These are phyloP conservation scores for Phytophthora megakarya DNA, from an alignment of 352 stramenopile species.

Conservation along the genomic window DNA sequence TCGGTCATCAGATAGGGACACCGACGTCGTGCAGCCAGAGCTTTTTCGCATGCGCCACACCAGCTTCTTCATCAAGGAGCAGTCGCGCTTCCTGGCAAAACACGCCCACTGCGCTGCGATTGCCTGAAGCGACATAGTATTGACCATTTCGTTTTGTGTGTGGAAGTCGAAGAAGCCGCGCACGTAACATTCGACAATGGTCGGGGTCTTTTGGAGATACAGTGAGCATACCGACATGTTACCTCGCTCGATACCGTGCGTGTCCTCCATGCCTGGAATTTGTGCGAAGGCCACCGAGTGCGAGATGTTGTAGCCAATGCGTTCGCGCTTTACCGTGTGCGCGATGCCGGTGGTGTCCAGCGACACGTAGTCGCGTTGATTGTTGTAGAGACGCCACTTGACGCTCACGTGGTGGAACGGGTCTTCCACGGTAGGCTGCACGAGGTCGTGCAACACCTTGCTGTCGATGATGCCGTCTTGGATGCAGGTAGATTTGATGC, in stretches of 20 bases:
- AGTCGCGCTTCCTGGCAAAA: conserved; percentile 39
- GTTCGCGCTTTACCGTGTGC: conserved; percentile 36
- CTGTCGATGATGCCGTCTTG: conserved; percentile 59
- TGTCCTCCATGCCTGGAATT: conserved; percentile 38
- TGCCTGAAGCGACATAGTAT: conserved; percentile 42
- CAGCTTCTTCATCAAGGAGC: conserved; percentile 58
- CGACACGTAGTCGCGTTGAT: conserved; percentile 57
- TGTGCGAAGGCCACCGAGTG: conserved; percentile 64
- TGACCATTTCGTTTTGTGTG: conserved; percentile 47
- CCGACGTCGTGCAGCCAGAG: conserved; percentile 21
- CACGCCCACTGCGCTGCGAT: conserved; percentile 42
- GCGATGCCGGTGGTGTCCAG: conserved; percentile 51
- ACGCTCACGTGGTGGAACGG: conserved; percentile 58
- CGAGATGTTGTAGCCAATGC: conserved; percentile 55
- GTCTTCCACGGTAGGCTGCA: conserved; percentile 41
- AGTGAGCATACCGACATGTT: conserved; percentile 60
- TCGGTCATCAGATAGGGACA: conserved; percentile 10
- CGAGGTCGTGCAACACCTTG: conserved; percentile 53
- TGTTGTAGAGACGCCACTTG: conserved; percentile 56
- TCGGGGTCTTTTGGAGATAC: conserved; percentile 48
- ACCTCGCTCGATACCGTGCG: conserved; percentile 45
- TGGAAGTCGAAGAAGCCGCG: conserved; percentile 56
- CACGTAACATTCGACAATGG: conserved; percentile 56
- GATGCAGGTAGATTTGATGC: conserved; percentile 55
- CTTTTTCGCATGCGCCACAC: conserved; percentile 48